Conservation (phyloP, 306 rosid species). For the Rosa persica region DNA sequence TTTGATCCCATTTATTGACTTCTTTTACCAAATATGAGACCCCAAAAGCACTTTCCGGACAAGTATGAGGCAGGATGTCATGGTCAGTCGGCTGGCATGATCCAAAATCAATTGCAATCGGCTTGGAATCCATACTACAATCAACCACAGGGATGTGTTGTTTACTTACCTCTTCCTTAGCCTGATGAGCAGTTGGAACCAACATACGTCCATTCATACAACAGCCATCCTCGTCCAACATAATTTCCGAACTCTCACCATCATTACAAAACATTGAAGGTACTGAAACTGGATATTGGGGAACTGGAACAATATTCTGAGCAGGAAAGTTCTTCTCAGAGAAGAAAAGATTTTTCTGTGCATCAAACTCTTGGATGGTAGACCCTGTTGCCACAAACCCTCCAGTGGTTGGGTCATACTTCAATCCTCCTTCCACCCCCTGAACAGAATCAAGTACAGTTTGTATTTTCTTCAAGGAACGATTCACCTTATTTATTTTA, state of each 20-base stretch:
- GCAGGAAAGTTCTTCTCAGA: slow-evolving; percentile 38
- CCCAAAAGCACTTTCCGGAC: slow-evolving; percentile 31
- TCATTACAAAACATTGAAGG: slow-evolving; percentile 24
- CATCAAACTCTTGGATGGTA: slow-evolving; percentile 46
- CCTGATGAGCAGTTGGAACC: slow-evolving; percentile 28
- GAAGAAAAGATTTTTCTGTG: slow-evolving; percentile 29
- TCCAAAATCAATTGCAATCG: slow-evolving; percentile 36
- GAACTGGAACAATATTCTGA: slow-evolving; percentile 24
- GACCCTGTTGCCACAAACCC: slow-evolving; percentile 58
- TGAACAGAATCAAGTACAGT: slow-evolving; percentile 74
- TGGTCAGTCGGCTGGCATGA: slow-evolving; percentile 26
- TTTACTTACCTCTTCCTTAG: slow-evolving; percentile 36
- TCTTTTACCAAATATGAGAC: slow-evolving; percentile 31
- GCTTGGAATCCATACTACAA: slow-evolving; percentile 42
- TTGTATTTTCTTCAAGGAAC: slow-evolving; percentile 72
- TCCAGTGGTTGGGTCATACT: slow-evolving; percentile 66
- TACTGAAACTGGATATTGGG: slow-evolving; percentile 32
- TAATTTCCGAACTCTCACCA: slow-evolving; percentile 34
- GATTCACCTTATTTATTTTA: slow-evolving; percentile 80
- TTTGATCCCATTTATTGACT: slow-evolving; percentile 22
- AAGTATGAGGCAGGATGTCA: slow-evolving; percentile 28
- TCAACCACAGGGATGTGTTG: slow-evolving; percentile 28
- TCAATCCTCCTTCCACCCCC: slow-evolving; percentile 72
- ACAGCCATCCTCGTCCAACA: slow-evolving; percentile 49
- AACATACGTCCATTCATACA: slow-evolving; percentile 22